These are phyloP conservation scores for Isabelozyma heimii DNA, from an alignment of 805 yeast species.

Conservation along the genomic window DNA sequence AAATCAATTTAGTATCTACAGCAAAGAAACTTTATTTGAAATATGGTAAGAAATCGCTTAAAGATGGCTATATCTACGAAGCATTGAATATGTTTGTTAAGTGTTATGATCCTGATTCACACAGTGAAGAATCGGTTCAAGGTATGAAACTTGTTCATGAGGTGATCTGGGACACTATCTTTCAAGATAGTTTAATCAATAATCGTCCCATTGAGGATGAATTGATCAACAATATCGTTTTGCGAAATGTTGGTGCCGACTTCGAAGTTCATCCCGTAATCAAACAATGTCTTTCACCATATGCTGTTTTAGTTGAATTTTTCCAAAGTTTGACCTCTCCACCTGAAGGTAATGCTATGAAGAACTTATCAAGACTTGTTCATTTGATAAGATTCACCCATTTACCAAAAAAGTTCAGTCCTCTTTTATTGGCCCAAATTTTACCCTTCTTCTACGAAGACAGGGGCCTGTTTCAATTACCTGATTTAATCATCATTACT, in stretches of 20 bases:
- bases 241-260: conserved; percentile 27
- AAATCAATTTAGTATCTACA: conserved; percentile 57
- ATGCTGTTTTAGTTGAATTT: conserved; percentile 58
- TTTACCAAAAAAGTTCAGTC: conserved; percentile 47
- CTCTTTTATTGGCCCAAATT: conserved; percentile 49
- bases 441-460: conserved; percentile 34
- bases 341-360: conserved; percentile 8
- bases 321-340: conserved; percentile 31
- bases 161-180: conserved; percentile 57
- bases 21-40: conserved; percentile 53
- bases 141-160: conserved; percentile 46
- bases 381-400: conserved; percentile 44
- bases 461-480: conserved; percentile 17
- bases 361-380: conserved; percentile 44
- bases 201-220: conserved; percentile 57
- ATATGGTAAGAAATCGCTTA: conserved; percentile 46
- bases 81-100: conserved; percentile 63
- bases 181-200: conserved; percentile 55
- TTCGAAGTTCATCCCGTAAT: conserved; percentile 51
- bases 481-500: conserved; percentile 33
- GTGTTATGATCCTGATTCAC: conserved; percentile 47
- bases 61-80: conserved; percentile 58
- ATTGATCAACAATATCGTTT: conserved; percentile 49
- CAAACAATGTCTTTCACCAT: conserved; percentile 69
- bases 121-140: conserved; percentile 10